phyloP scores from a whole-genome alignment of 139 green algal species.

The Raphidocelis subcapitata region DNA sequence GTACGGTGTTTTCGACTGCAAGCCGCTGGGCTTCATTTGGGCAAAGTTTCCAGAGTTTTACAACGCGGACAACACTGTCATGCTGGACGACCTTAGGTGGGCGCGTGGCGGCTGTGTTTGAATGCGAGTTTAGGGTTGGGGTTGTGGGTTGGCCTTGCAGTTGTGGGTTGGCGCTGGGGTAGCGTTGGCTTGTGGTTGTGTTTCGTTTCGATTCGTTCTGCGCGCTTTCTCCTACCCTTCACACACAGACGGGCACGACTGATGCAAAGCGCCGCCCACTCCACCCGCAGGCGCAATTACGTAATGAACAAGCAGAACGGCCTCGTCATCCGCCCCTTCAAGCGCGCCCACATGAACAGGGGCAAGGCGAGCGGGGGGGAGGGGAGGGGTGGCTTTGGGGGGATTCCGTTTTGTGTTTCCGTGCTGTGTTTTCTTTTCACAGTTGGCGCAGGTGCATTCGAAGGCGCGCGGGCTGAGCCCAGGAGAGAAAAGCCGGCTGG shows the following conservation, averaged over 20 bases:
- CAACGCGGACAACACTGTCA: slow-evolving; percentile 84
- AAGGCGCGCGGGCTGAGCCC: too few species aligned
- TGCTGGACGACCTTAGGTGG: slow-evolving; percentile 92
- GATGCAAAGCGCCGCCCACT: not conserved
- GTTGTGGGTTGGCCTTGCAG: not conserved
- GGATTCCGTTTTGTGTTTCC: too few species aligned
- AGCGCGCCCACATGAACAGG: slow-evolving; percentile 71
- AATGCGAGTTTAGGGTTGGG: not conserved
- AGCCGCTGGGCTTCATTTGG: slow-evolving; percentile 90
- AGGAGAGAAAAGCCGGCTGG: too few species aligned
- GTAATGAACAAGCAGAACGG: slow-evolving; percentile 93
- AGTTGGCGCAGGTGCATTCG: too few species aligned
- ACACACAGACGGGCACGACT: too few species aligned
- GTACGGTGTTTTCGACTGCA: slow-evolving; percentile 93
- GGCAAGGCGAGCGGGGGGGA: slow-evolving; percentile 25
- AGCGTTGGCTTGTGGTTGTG: too few species aligned
- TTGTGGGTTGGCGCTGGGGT: not conserved
- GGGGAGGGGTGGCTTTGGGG: too few species aligned
- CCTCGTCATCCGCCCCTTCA: slow-evolving; percentile 92
- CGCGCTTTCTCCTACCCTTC: too few species aligned
- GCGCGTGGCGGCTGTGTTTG: not conserved
- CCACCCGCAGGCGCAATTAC: slow-evolving; percentile 74
- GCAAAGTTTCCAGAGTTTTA: slow-evolving; percentile 65
- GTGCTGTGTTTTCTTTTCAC: too few species aligned
- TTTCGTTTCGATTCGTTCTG: too few species aligned